Base-by-base conservation (phyloP, 495 filamentous ascomycete species). In the Xylaria bambusicola region DNA sequence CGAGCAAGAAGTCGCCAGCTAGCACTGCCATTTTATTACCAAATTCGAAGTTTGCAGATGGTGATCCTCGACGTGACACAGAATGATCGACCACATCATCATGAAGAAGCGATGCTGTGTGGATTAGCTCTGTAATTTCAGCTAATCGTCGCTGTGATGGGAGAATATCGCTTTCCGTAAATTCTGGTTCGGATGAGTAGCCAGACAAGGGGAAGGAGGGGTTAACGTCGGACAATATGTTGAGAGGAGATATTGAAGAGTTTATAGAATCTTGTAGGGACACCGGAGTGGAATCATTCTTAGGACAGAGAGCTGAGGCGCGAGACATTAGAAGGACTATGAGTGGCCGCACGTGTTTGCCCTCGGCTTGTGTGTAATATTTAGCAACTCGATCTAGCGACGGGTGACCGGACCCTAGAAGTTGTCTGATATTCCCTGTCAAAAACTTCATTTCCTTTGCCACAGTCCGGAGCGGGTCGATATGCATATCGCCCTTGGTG, bases 1-100 rank as follows among this genome's bases (percentile, higher is more conserved):
- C 92, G 13, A 98, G 80, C 41, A 98, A 80, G 68, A 97, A 98
- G 71, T 98, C 94, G 15, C 94, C 94, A 0, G 94, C 94, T 59
- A 98, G 75, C 1, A 98, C 93, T 5, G 95, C 93, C 91, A 98
- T 97, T 76, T 98, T 98, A 76, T 98, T 98, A 49, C 94, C 94
- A 62, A 97, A 97, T 50, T 89, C 89, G 52, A 91, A 81, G 66
- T 98, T 98, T 12, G 94, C 95, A 3, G 90, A 95, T 24, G 89
- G 90, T 26, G 84, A 82, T 5, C 90, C 90, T 33, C 94, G 86
- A 31, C 94, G 85, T 0, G 90, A 87, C 24, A 87, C 78, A 0
- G 94, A 93, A 63, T 92, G 90, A 70, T 98, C 94, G 65, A 98
- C 95, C 26, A 98, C 95, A 76, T 98, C 94, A 80, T 98, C 94